These are phyloP conservation scores for Penicillium flavigenum DNA, from an alignment of 495 filamentous ascomycete genomes.

Conservation along the genomic window DNA sequence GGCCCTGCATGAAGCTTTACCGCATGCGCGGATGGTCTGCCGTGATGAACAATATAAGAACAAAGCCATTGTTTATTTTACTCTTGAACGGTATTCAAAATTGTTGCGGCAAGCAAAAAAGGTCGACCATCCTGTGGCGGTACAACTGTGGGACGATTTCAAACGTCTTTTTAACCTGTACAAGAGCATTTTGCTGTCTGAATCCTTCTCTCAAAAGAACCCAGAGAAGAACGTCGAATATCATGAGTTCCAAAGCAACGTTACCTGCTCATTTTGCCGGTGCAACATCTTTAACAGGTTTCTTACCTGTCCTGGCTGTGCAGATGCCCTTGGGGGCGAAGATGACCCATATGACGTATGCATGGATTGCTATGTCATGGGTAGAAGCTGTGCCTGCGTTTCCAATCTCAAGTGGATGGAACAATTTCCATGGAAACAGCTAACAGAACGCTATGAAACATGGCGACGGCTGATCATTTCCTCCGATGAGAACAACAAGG, in stretches of 20 bases:
- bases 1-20: slow-evolving; percentile 81
- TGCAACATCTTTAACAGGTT: slow-evolving; percentile 98
- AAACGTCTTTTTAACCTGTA: slow-evolving; percentile 72
- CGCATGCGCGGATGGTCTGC: slow-evolving; percentile 84
- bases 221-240: slow-evolving; percentile 64
- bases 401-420: slow-evolving; percentile 87
- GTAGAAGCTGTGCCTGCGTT: slow-evolving; percentile 83
- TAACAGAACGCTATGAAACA: slow-evolving; percentile 72
- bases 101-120: slow-evolving; percentile 53
- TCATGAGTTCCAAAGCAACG: slow-evolving; percentile 76
- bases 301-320: slow-evolving; percentile 81
- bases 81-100: slow-evolving; percentile 71
- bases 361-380: slow-evolving; percentile 95
- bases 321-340: slow-evolving; percentile 52
- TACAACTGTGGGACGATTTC: slow-evolving; percentile 74
- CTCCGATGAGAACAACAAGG: slow-evolving; percentile 59
- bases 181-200: slow-evolving; percentile 73
- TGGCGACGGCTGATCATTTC: slow-evolving; percentile 77
- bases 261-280: slow-evolving; percentile 93
- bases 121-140: slow-evolving; percentile 51
- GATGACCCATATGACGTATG: slow-evolving; percentile 90
- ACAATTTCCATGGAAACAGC: slow-evolving; percentile 79
- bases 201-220: slow-evolving; percentile 69
- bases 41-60: slow-evolving; percentile 99
- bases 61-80: slow-evolving; percentile 89